Base-by-base conservation (phyloP, 805 yeast species). In the Metschnikowia henanensis region DNA sequence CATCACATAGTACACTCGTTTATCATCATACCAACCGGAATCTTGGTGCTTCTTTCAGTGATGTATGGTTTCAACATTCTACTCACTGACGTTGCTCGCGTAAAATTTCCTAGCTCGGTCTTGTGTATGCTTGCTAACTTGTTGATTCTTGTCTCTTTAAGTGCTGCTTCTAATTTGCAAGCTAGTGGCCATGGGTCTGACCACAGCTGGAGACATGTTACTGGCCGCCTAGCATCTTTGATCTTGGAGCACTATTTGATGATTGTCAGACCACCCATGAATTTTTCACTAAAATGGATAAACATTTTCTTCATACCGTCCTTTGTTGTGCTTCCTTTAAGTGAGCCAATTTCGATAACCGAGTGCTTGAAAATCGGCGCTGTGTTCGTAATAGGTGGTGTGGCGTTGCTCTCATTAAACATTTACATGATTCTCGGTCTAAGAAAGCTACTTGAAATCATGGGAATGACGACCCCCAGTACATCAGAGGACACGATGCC, bases 261-360 rank as follows among this genome's bases (percentile, higher is more conserved):
- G 32, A 26, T 70, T 10, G 62, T 82, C 37, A 80, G 82, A 37
- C 76, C 84, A n/a, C 79, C 88, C 13, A 76, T 77, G 66, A 84
- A 84, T 48, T 83, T 84, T 59, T 71, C 84, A 1, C 68, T 86
- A 38, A 72, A 84, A 43, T 86, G 94, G 92, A 87, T 87, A 64
- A 84, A 83, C 58, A 75, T 84, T 5, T 84, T 82, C 57, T 87
- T 86, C 69, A 80, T 87, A 0, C 92, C 94, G 1, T 81, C 90
- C 0, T 86, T 87, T 57, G 79, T 86, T 29, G 76, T 83, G 0
- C 70, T 86, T 26, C 92, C 92, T 0, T 69, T 85, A 41, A 76
- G 87, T 10, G 75, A 77, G n/a, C 76, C 76, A 47, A 81, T 87
- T 37, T 69, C 82, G 15, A 82, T 81, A 33, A 76, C 73, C 18